A percentile compares a stretch with the other conserved stretches of the same genome.
phyloP scores from a whole-genome alignment of 129 eudicot species.

The Chrysanthemum lavandulifolium region DNA sequence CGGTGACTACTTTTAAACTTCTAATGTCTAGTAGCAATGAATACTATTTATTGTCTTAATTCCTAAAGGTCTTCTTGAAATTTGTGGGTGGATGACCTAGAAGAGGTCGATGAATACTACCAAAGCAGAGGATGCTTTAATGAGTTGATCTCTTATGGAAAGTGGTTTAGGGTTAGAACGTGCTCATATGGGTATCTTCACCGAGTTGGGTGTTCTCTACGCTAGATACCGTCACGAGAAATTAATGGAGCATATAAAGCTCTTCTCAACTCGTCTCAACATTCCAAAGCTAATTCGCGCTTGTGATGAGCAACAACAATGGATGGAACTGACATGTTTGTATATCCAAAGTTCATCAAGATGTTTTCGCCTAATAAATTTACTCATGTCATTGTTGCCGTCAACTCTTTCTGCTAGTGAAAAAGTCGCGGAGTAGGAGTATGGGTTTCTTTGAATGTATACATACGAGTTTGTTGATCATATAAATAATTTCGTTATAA shows the following conservation, averaged over 20 bases:
- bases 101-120: conserved; percentile 94
- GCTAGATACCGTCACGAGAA: conserved; percentile 98
- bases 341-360: conserved; percentile 45
- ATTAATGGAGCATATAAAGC: conserved; percentile 97
- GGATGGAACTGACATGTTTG: conserved; percentile 89
- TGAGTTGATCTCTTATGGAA: conserved; percentile 97
- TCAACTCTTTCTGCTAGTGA: too few relatives aligned
- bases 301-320: conserved; percentile 98
- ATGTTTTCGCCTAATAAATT: too few relatives aligned
- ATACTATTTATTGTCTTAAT: conserved; percentile 1
- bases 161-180: conserved; percentile 98
- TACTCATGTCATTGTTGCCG: too few relatives aligned
- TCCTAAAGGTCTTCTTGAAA: conserved; percentile 8
- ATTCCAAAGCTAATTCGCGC: conserved; percentile 99
- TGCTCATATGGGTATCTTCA: conserved; percentile 99
- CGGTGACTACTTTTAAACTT: conserved; percentile 41
- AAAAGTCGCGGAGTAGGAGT: too few relatives aligned
- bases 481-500: too few relatives aligned
- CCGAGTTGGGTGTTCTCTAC: conserved; percentile 94
- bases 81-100: conserved; percentile 89
- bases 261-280: conserved; percentile 95
- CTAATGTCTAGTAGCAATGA: not conserved
- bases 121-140: conserved; percentile 98
- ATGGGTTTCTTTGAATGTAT: too few relatives aligned
- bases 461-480: too few relatives aligned